These are phyloP conservation scores for Stachybotrys echinatus DNA, from an alignment of 2,329 filamentous ascomycete species.

Conservation along the genomic window DNA sequence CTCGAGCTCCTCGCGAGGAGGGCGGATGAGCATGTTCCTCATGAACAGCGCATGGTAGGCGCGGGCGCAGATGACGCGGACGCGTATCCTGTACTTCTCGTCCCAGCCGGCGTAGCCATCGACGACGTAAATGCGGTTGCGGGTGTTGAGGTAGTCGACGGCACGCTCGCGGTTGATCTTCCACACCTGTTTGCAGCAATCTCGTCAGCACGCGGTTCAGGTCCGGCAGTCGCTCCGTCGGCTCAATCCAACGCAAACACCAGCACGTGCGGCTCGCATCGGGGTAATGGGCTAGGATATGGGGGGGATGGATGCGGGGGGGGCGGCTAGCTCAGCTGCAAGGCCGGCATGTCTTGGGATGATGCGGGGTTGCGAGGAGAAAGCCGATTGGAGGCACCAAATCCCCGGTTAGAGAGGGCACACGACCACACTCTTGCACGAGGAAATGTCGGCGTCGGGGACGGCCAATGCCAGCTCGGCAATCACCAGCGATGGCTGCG, in stretches of 20 bases:
- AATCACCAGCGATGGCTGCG: neutral
- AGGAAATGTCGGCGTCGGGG: neutral
- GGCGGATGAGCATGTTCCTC: constrained; percentile 99
- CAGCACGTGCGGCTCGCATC: neutral
- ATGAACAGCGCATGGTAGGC: constrained; percentile 99
- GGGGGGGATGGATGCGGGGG: too few relatives aligned
- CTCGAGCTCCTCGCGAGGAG: constrained; percentile 83
- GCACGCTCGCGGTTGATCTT: constrained; percentile 99
- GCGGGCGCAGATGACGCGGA: constrained; percentile 95
- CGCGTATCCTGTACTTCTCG: constrained; percentile 93
- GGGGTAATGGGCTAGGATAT: too few relatives aligned
- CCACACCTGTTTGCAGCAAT: constrained; percentile 69
- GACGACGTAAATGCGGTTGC: constrained; percentile 97
- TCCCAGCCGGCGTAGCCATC: constrained; percentile 99
- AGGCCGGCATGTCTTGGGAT: neutral
- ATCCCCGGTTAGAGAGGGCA: neutral
- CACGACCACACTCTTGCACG: constrained; percentile 1
- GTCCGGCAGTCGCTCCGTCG: neutral
- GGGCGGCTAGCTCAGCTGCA: neutral
- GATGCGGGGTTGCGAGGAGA: neutral
- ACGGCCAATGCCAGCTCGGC: neutral
- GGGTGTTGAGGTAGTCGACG: constrained; percentile 97
- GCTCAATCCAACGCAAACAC: neutral
- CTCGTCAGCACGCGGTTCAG: neutral
- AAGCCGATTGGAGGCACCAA: neutral